These are phyloP conservation scores for Trichoderma brevicompactum DNA, from an alignment of 2,329 filamentous ascomycete species.

Conservation along the genomic window DNA sequence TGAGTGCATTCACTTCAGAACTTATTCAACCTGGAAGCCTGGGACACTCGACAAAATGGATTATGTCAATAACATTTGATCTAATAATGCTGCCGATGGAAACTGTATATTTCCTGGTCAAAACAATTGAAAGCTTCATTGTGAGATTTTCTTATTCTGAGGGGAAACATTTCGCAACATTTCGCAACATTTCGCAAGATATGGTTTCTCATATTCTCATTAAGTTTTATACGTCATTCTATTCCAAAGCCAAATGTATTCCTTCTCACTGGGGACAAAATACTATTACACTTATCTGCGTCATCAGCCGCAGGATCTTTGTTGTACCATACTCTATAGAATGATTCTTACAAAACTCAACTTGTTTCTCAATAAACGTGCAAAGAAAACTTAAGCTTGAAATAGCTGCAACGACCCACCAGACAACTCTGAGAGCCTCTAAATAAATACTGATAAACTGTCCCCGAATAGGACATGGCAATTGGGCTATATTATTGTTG, in stretches of 20 bases:
- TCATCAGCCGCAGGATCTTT: background rate
- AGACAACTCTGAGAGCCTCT: conserved; percentile 11
- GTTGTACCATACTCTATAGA: conserved; percentile 1
- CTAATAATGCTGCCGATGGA: no score
- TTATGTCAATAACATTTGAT: no score
- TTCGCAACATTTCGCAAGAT: no score
- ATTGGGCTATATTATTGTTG: conserved; percentile 45
- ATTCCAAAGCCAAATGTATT: background rate
- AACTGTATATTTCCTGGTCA: no score
- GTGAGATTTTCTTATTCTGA: no score
- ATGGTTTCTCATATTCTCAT: no score
- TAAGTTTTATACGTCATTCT: background rate
- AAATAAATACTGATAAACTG: conserved; percentile 11
- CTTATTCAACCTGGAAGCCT: no score
- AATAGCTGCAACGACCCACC: conserved; percentile 15
- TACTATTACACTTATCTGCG: background rate
- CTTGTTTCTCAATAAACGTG: conserved; percentile 18
- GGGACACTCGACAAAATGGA: no score
- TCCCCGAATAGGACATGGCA: background rate
- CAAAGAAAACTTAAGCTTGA: conserved; percentile 1
- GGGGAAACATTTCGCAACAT: no score
- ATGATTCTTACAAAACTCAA: conserved; percentile 15
- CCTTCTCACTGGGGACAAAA: background rate
- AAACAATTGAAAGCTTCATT: no score
- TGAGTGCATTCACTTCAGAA: no score